A percentile compares a stretch with the other conserved stretches of the same genome.
These are phyloP conservation scores for Rhodomyrtus tomentosa DNA, from an alignment of 345 rosid species.

Conservation along the genomic window DNA sequence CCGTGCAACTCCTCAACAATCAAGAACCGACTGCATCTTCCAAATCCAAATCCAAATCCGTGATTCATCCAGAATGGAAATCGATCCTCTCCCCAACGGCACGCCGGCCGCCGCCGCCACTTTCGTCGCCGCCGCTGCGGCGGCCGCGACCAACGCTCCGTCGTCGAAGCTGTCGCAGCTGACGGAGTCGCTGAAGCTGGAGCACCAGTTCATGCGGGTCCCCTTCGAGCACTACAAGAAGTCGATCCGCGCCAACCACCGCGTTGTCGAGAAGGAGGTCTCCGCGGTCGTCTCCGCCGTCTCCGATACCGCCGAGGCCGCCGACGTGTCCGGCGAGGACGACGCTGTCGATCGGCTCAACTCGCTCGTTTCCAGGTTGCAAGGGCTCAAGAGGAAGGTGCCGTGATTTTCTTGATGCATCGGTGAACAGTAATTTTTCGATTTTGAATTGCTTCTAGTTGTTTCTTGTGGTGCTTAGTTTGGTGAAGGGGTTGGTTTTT, in stretches of 20 bases:
- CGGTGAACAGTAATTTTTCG: neutral
- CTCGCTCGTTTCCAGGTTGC: slow-evolving; percentile 80
- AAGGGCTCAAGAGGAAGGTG: slow-evolving; percentile 95
- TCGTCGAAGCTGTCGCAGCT: slow-evolving; percentile 49
- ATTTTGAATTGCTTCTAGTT: neutral
- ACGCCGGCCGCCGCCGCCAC: slow-evolving; percentile 30
- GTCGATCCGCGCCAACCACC: slow-evolving; percentile 80
- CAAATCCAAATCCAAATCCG: neutral
- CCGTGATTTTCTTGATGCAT: neutral
- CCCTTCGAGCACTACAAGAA: slow-evolving; percentile 97
- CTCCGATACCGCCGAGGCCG: slow-evolving; percentile 45
- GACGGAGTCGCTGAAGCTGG: slow-evolving; percentile 75
- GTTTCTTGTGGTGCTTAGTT: neutral
- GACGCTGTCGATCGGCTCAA: slow-evolving; percentile 64
- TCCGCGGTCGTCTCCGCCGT: slow-evolving; percentile 56
- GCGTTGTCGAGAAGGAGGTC: slow-evolving; percentile 72
- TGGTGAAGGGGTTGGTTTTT: neutral
- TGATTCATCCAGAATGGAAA: neutral
- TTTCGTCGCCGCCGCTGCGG: neutral
- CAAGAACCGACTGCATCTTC: neutral
- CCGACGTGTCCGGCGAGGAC: slow-evolving; percentile 48
- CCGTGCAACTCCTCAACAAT: neutral
- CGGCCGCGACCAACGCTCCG: slow-evolving; percentile 17
- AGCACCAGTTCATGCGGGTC: slow-evolving; percentile 86
- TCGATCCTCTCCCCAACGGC: neutral